Evolutionary conservation across 2,329 filamentous ascomycete genomes (phyloP), one percentile per base, ranked within the genome.

Genomic region (Fonsecaea pedrosoi): DNA sequence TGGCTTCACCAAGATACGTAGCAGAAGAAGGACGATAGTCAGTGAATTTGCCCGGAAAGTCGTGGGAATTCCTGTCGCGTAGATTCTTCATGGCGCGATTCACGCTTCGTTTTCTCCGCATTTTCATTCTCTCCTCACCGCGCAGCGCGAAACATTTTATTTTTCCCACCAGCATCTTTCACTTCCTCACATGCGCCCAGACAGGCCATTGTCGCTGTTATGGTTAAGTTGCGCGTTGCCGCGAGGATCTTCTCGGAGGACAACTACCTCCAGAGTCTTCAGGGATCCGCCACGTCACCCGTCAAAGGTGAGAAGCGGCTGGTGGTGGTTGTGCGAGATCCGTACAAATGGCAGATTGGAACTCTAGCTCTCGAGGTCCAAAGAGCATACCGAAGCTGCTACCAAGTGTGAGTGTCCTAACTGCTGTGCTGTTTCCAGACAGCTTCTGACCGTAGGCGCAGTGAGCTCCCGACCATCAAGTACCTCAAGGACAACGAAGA

Each of bases 401-500:
- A 73, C 58, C 67, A 70, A 50, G 64, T 63, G 70, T 72, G 25
- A 67, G 69, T 68, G n/a, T 25, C n/a, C 25, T 35, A 1, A 21
- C 15, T n/a, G 6, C 6, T 10, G 15, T 21, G 9, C 38, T 34
- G n/a, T 38, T 25, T 30, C 25, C 15, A 35, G 30, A 30, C 35
- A 35, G 53, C 3, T 5, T 59, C 65, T 65, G 53, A 64, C 60
- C 34, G 25, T 25, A n/a, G 10, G 15, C 32, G 9, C 62, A 74
- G 72, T 38, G 65, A 70, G 4, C 60, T 74, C 21, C 67, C 70
- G 6, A 66, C 64, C 18, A 69, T 74, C 69, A 74, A 74, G 54
- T 72, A 72, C 55, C 64, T 74, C 25, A 74, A 73, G 57, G 72
- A 74, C 56, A 53, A 45, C 57, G 65, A 70, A 54, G 69, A 73